phyloP scores from a whole-genome alignment of 495 filamentous ascomycete genomes.

The Podospora australis region DNA sequence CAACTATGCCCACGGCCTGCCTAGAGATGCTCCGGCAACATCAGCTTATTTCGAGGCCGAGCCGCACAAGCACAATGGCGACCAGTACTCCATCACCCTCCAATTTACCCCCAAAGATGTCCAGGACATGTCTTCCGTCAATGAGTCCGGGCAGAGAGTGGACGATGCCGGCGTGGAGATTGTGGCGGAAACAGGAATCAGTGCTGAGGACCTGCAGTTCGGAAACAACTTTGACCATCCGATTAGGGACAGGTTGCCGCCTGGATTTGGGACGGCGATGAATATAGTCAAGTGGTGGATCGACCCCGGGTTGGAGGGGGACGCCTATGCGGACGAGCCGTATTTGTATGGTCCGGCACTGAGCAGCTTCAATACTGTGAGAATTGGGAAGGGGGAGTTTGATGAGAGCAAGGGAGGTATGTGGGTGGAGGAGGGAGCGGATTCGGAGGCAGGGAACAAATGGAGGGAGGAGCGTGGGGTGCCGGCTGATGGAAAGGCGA shows the following conservation, averaged over 20 bases:
- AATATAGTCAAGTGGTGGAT: conserved; percentile 77
- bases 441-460: too few relatives aligned
- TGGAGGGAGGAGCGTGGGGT: conserved; percentile 41
- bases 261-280: conserved; percentile 74
- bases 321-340: conserved; percentile 78
- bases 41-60: conserved; percentile 69
- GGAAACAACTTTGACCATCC: conserved; percentile 91
- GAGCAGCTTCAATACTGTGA: conserved; percentile 65
- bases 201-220: conserved; percentile 69
- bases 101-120: conserved; percentile 53
- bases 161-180: conserved; percentile 11
- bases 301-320: conserved; percentile 81
- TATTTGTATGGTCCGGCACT: conserved; percentile 75
- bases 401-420: conserved; percentile 40
- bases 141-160: background rate
- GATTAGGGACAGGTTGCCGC: conserved; percentile 77
- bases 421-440: conserved; percentile 63
- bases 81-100: conserved; percentile 79
- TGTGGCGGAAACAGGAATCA: conserved; percentile 36
- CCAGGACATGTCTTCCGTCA: background rate
- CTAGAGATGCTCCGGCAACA: conserved; percentile 49
- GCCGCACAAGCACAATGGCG: conserved; percentile 51
- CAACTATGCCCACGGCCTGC: conserved; percentile 47
- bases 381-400: conserved; percentile 44
- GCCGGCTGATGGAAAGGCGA: conserved; percentile 46